A percentile compares a stretch with the other conserved stretches of the same genome.
Evolutionary conservation across 345 rosid genomes (phyloP).

Genomic region (Carallia brachiata): DNA sequence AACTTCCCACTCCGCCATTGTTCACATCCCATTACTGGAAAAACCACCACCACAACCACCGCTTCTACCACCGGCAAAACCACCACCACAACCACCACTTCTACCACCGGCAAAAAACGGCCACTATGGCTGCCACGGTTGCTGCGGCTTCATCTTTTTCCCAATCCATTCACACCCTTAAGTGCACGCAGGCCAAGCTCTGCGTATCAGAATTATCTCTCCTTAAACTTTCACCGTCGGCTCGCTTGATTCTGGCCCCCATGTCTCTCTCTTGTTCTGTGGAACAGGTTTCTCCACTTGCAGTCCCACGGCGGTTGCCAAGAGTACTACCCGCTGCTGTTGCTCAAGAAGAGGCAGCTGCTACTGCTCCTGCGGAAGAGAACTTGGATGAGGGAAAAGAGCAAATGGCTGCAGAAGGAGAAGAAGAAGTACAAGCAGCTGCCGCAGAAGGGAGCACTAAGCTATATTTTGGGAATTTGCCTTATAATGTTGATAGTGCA

Average conservation of each 20-base stretch:
- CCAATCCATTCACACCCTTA: constrained; percentile 38
- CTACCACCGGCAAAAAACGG: neutral
- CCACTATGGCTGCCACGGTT: constrained; percentile 39
- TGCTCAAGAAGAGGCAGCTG: constrained; percentile 43
- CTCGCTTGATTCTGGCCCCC: constrained; percentile 7
- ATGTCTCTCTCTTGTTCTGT: constrained; percentile 11
- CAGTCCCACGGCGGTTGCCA: constrained; percentile 28
- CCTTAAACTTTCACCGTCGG: constrained; percentile 19
- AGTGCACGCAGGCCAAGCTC: constrained; percentile 35
- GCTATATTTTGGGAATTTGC: constrained; percentile 90
- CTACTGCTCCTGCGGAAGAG: constrained; percentile 22
- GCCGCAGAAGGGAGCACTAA: constrained; percentile 45
- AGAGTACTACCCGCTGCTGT: constrained; percentile 44
- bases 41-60: constrained; percentile 20
- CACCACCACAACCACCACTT: constrained; percentile 14
- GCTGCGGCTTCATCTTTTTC: constrained; percentile 48
- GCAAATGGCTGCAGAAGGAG: constrained; percentile 7
- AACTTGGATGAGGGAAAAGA: constrained; percentile 27
- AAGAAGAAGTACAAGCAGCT: constrained; percentile 11
- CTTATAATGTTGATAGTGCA: constrained; percentile 86
- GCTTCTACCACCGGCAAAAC: constrained; percentile 1
- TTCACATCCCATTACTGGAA: constrained; percentile 10
- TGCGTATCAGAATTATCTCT: constrained; percentile 8
- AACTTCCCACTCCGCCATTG: neutral
- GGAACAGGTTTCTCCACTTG: constrained; percentile 10